Percentiles rank a stretch among this genome's conserved stretches.
These are phyloP conservation scores for Gracilaria domingensis DNA, from an alignment of 23 red algal species.

Conservation along the genomic window DNA sequence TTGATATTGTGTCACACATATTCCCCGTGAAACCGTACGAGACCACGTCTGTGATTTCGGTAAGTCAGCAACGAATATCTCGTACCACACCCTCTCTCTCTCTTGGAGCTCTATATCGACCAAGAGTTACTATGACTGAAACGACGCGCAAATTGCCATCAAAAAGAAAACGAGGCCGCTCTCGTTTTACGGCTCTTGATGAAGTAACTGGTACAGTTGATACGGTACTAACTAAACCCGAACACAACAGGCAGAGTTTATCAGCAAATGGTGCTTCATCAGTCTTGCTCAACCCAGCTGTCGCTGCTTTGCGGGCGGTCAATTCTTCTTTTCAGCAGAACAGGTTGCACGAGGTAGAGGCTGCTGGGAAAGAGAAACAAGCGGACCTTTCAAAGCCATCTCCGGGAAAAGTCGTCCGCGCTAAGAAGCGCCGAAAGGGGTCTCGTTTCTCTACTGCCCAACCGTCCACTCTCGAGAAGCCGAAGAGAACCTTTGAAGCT, in stretches of 20 bases:
- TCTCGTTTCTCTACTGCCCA: conserved; percentile 12
- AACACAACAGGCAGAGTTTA: neutral
- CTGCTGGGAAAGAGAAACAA: neutral
- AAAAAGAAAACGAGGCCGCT: conserved; percentile 26
- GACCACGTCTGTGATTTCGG: neutral
- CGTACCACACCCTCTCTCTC: neutral
- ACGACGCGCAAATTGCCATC: neutral
- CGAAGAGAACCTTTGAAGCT: neutral
- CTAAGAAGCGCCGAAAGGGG: neutral
- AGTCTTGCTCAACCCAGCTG: conserved; percentile 15
- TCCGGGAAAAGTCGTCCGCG: neutral
- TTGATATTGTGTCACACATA: neutral
- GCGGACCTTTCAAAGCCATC: neutral
- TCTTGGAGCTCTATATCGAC: neutral
- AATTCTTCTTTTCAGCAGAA: conserved; percentile 11
- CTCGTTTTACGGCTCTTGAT: conserved; percentile 33
- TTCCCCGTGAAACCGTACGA: neutral
- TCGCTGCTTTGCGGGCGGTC: conserved; percentile 11
- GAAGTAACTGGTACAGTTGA: conserved; percentile 23
- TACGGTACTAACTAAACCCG: neutral
- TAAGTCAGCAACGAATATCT: conserved; percentile 17
- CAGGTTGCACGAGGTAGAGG: neutral
- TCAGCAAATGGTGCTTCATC: neutral
- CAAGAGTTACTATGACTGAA: conserved; percentile 27
- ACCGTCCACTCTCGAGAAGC: neutral